Evolutionary conservation across 2,329 filamentous ascomycete species (phyloP).

Genomic region (Cladosporium sp.): DNA sequence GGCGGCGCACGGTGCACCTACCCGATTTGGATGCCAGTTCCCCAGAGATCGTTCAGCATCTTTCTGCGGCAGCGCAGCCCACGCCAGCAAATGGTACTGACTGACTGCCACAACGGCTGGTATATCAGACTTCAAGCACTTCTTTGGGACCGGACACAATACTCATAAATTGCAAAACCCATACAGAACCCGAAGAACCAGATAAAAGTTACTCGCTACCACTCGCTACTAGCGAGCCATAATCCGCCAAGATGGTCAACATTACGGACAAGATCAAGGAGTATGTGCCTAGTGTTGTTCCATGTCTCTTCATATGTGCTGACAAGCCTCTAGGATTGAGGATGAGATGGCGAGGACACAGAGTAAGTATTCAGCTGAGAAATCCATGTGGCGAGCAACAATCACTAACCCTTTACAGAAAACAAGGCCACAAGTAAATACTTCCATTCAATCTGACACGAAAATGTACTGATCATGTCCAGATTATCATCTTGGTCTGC

Average conservation of each 20-base stretch:
- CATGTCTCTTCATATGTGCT: background rate
- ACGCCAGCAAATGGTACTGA: too few species aligned
- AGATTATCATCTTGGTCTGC: constrained; percentile 97
- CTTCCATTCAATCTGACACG: constrained; percentile 1
- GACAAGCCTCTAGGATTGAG: constrained; percentile 70
- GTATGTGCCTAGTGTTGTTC: constrained; percentile 49
- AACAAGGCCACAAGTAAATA: constrained; percentile 94
- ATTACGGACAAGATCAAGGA: constrained; percentile 99
- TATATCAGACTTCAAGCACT: too few species aligned
- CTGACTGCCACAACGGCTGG: too few species aligned
- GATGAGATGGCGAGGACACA: constrained; percentile 99
- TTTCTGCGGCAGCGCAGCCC: too few species aligned
- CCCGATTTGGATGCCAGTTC: background rate
- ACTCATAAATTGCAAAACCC: too few species aligned
- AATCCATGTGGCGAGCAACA: background rate
- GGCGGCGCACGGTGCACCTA: background rate
- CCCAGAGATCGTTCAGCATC: background rate
- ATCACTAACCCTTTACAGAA: constrained; percentile 55
- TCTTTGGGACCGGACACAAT: too few species aligned
- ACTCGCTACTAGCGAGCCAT: constrained; percentile 15
- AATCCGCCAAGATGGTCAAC: constrained; percentile 73
- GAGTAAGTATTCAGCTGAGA: constrained; percentile 57
- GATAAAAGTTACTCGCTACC: too few species aligned
- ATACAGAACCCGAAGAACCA: too few species aligned
- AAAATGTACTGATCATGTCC: constrained; percentile 31